Percentiles rank a stretch among this genome's conserved stretches.
Evolutionary conservation across 345 rosid genomes (phyloP).

Genomic region (Eucalyptus sideroxylon): DNA sequence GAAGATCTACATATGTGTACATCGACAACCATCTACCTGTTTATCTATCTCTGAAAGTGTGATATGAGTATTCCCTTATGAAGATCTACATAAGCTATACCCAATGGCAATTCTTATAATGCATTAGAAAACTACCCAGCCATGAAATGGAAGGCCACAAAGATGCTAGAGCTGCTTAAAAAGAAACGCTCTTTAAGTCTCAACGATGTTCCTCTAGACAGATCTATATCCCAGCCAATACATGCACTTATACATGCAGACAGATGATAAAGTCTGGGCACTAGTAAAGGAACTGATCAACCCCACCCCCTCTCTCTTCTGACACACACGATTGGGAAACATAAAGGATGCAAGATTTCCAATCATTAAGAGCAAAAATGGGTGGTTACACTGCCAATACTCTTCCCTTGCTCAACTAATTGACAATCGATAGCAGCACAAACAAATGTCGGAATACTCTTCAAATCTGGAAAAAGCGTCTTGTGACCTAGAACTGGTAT

Average conservation of each 20-base stretch:
- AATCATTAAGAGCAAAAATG: no score
- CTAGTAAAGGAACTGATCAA: no score
- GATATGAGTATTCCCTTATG: no score
- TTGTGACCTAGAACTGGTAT: neutral
- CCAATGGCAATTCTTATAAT: neutral
- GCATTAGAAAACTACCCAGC: neutral
- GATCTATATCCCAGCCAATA: neutral
- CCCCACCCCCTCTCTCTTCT: no score
- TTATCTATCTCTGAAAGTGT: no score
- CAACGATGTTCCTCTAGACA: neutral
- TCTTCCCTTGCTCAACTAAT: neutral
- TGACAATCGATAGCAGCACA: neutral
- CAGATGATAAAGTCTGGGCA: no score
- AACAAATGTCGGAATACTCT: neutral
- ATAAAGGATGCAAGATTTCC: no score
- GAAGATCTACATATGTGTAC: no score
- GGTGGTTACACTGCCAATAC: neutral
- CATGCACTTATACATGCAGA: no score
- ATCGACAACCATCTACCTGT: no score
- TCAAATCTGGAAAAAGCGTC: neutral
- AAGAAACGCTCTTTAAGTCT: neutral
- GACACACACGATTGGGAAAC: no score
- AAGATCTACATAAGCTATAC: neutral
- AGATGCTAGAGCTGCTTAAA: neutral
- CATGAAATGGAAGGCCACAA: neutral